A percentile compares a stretch with the other conserved stretches of the same genome.
phyloP scores from a whole-genome alignment of 345 rosid genomes.

The Citropsis articulata region DNA sequence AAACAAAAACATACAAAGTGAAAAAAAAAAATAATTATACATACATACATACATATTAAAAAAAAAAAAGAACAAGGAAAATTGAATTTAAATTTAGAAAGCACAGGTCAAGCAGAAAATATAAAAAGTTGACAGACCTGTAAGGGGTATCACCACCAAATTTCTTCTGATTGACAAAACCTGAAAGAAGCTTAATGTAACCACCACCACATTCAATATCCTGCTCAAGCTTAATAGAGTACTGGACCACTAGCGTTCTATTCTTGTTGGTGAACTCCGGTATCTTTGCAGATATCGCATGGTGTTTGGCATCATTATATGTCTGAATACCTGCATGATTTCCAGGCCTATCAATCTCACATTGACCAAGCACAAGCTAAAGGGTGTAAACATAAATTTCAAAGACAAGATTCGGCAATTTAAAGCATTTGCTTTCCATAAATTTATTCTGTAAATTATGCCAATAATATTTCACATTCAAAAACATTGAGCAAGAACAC shows the following conservation, averaged over 20 bases:
- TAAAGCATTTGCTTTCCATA: not conserved
- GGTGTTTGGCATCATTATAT: conserved; percentile 74
- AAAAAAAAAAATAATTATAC: too few relatives aligned
- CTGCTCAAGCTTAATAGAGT: conserved; percentile 82
- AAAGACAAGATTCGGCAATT: not conserved
- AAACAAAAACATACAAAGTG: not conserved
- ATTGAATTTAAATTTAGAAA: not conserved
- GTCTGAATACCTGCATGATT: conserved; percentile 77
- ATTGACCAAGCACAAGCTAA: not conserved
- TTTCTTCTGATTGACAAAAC: conserved; percentile 92
- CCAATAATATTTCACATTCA: not conserved
- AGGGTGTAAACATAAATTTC: not conserved
- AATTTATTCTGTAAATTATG: not conserved
- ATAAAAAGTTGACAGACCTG: conserved; percentile 42
- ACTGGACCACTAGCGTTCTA: conserved; percentile 83
- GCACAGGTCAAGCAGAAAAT: not conserved
- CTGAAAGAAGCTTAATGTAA: conserved; percentile 91
- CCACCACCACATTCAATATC: conserved; percentile 98
- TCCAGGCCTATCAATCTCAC: conserved; percentile 6
- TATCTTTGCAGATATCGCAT: conserved; percentile 86
- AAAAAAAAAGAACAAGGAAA: not conserved
- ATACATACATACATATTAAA: too few relatives aligned
- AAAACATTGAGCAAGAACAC: not conserved
- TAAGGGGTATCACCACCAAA: conserved; percentile 99
- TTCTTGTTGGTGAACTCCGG: conserved; percentile 84